Conservation (phyloP, 2,329 filamentous ascomycete species). For the Cyphellophora europaea region DNA sequence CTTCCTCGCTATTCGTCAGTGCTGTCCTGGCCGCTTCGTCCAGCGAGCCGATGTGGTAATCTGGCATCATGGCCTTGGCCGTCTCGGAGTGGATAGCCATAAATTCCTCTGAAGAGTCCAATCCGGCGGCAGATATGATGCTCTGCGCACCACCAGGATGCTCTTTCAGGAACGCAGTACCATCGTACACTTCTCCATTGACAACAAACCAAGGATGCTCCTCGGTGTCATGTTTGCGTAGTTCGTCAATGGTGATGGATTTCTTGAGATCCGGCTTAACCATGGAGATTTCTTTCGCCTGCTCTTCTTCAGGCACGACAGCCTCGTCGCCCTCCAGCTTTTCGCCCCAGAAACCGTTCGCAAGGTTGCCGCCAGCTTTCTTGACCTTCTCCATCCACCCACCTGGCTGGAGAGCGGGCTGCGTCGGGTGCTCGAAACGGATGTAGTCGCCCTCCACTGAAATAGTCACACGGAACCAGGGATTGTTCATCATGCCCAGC, state of each 20-base stretch:
- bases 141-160: constrained; percentile 83
- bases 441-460: constrained; percentile 55
- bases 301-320: constrained; percentile 35
- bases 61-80: constrained; percentile 79
- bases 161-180: constrained; percentile 66
- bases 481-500: constrained; percentile 96
- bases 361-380: constrained; percentile 67
- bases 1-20: constrained; percentile 40
- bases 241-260: constrained; percentile 59
- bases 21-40: constrained; percentile 48
- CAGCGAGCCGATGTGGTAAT: constrained; percentile 75
- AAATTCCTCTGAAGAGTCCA: constrained; percentile 81
- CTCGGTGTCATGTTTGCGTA: constrained; percentile 57
- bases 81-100: constrained; percentile 88
- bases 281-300: constrained; percentile 65
- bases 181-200: constrained; percentile 81
- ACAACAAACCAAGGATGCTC: constrained; percentile 77
- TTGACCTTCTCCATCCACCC: constrained; percentile 95
- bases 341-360: constrained; percentile 81
- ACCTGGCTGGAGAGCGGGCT: constrained; percentile 64
- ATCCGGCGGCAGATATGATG: constrained; percentile 71
- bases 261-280: constrained; percentile 57
- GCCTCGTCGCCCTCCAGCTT: constrained; percentile 45
- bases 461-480: constrained; percentile 79
- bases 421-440: constrained; percentile 81